A percentile compares a stretch with the other conserved stretches of the same genome.
phyloP scores from a whole-genome alignment of 495 filamentous ascomycete species.

The Aspergillus sclerotioniger region DNA sequence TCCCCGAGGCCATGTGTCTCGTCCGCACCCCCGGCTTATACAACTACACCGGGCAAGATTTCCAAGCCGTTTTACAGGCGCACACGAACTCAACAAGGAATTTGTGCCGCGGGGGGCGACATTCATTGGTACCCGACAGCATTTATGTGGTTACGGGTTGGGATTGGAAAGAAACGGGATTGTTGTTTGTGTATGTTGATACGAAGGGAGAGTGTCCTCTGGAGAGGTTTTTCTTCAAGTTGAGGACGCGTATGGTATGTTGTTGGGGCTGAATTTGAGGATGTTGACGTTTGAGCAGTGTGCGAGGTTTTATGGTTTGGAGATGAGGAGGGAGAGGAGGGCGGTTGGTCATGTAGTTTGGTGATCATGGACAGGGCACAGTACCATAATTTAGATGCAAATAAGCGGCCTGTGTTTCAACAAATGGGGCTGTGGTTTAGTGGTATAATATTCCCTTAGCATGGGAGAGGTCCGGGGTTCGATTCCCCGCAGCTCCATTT shows the following conservation, averaged over 20 bases:
- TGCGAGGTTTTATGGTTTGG: too few relatives aligned
- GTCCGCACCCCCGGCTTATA: constrained; percentile 1
- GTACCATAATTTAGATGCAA: too few relatives aligned
- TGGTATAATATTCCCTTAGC: constrained; percentile 40
- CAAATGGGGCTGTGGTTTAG: constrained; percentile 30
- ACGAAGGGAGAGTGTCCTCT: neutral
- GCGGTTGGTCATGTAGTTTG: too few relatives aligned
- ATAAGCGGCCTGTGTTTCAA: neutral
- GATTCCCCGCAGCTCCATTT: constrained; percentile 46
- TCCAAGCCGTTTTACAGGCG: constrained; percentile 6
- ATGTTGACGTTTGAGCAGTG: neutral
- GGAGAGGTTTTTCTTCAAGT: constrained; percentile 1
- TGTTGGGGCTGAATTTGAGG: constrained; percentile 5
- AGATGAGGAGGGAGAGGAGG: too few relatives aligned
- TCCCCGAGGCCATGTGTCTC: neutral
- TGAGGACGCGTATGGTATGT: neutral
- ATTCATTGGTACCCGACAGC: constrained; percentile 5
- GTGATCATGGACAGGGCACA: too few relatives aligned
- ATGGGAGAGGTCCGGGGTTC: constrained; percentile 54
- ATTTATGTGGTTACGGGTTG: constrained; percentile 5
- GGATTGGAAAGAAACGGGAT: constrained; percentile 4
- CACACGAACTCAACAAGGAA: constrained; percentile 7
- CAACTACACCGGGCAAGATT: neutral
- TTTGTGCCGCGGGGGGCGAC: neutral
- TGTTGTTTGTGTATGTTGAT: constrained; percentile 9